phyloP scores from a whole-genome alignment of 2,329 filamentous ascomycete genomes.

The Penicillium sp. region DNA sequence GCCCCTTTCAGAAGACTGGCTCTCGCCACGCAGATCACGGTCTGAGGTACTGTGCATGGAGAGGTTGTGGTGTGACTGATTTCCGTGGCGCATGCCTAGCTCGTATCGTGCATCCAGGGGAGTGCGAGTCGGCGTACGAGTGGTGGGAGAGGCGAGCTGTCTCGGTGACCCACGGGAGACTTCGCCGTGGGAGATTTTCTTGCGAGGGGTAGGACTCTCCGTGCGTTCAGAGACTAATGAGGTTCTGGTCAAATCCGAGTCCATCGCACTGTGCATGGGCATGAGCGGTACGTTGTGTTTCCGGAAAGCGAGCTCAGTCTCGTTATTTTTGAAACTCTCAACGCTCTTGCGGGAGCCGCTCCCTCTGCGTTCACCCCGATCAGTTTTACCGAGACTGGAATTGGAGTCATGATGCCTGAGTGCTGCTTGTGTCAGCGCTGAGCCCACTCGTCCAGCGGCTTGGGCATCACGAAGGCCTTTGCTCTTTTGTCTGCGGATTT shows the following conservation, averaged over 20 bases:
- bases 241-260: constrained; percentile 79
- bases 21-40: constrained; percentile 42
- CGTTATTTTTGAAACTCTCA: constrained; percentile 45
- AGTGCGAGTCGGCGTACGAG: constrained; percentile 57
- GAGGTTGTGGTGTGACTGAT: constrained; percentile 50
- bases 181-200: constrained; percentile 57
- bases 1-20: constrained; percentile 27
- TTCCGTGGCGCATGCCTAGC: constrained; percentile 63
- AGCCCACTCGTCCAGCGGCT: constrained; percentile 52
- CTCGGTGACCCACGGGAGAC: constrained; percentile 55
- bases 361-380: constrained; percentile 37
- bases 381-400: constrained; percentile 48
- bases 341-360: constrained; percentile 24
- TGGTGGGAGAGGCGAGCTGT: constrained; percentile 54
- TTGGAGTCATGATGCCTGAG: constrained; percentile 62
- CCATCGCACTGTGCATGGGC: constrained; percentile 80
- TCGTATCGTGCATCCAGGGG: constrained; percentile 46
- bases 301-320: constrained; percentile 51
- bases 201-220: constrained; percentile 65
- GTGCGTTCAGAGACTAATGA: constrained; percentile 81
- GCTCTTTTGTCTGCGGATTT: constrained; percentile 50
- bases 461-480: constrained; percentile 53
- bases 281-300: constrained; percentile 67
- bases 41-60: constrained; percentile 44
- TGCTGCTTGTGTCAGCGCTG: constrained; percentile 57